Percentiles rank a stretch among this genome's conserved stretches.
Conservation (phyloP, 2,329 filamentous ascomycete species). For the Nemania diffusa region DNA sequence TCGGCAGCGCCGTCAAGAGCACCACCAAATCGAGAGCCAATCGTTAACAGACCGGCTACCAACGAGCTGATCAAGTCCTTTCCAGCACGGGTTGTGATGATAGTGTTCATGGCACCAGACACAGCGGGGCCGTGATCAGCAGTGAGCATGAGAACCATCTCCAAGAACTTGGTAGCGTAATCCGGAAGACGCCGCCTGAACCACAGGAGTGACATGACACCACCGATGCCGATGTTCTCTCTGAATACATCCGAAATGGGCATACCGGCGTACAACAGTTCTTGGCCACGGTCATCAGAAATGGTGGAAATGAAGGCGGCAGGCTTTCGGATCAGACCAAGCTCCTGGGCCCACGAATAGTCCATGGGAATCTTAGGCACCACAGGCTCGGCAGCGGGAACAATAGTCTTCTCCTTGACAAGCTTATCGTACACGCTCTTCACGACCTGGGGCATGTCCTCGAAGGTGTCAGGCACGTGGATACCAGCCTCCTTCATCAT, state of each 20-base stretch:
- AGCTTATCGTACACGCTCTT: conserved; percentile 87
- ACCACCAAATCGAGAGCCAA: conserved; percentile 98
- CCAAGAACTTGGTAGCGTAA: conserved; percentile 98
- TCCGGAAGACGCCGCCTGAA: conserved; percentile 97
- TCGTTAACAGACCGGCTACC: conserved; percentile 96
- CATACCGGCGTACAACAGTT: conserved; percentile 98
- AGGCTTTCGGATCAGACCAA: conserved; percentile 98
- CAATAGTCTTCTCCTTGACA: conserved; percentile 84
- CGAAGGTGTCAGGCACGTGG: conserved; percentile 94
- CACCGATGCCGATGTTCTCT: conserved; percentile 98
- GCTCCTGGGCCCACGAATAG: conserved; percentile 99
- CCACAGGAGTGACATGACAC: conserved; percentile 99
- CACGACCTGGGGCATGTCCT: conserved; percentile 86
- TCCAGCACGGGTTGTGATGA: conserved; percentile 98
- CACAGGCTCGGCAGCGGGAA: conserved; percentile 85
- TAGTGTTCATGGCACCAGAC: conserved; percentile 99
- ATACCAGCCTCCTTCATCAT: conserved; percentile 95
- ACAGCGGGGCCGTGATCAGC: conserved; percentile 99
- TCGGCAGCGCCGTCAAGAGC: conserved; percentile 92
- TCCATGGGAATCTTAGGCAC: conserved; percentile 99
- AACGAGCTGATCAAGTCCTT: conserved; percentile 98
- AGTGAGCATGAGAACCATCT: conserved; percentile 99
- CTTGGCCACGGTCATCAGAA: conserved; percentile 98
- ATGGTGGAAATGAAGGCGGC: conserved; percentile 99
- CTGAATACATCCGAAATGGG: conserved; percentile 99